phyloP scores from a whole-genome alignment of 208 protist genomes.

The Naegleria fowleri region DNA sequence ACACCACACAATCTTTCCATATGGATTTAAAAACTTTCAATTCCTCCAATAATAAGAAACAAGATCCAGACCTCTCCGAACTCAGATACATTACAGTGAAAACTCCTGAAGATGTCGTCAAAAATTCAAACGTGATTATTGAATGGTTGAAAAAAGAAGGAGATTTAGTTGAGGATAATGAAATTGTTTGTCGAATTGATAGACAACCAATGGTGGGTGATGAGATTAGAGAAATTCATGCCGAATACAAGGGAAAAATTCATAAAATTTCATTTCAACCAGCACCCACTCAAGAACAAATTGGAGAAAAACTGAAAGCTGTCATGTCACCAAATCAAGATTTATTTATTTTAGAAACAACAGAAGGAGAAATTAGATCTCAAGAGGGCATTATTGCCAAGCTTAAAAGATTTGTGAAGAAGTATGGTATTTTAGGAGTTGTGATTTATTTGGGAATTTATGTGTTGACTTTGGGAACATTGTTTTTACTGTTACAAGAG shows the following conservation, averaged over 20 bases:
- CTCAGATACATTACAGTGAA: background rate
- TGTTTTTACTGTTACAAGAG: background rate
- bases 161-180: background rate
- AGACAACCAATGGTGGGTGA: background rate
- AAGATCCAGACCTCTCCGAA: background rate
- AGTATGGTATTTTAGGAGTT: background rate
- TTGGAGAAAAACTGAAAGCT: background rate
- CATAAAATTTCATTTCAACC: background rate
- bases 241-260: background rate
- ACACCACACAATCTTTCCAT: too few relatives aligned
- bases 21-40: too few relatives aligned
- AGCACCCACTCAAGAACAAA: background rate
- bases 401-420: slow-evolving; percentile 3
- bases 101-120: background rate
- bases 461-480: background rate
- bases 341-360: background rate
- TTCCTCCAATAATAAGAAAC: too few relatives aligned
- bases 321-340: background rate
- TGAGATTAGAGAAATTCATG: background rate
- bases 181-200: background rate
- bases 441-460: background rate
- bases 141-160: background rate
- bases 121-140: background rate
- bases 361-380: background rate
- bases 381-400: background rate